These are phyloP conservation scores for Elongisporangium anandrum DNA, from an alignment of 352 stramenopile genomes.

Conservation along the genomic window DNA sequence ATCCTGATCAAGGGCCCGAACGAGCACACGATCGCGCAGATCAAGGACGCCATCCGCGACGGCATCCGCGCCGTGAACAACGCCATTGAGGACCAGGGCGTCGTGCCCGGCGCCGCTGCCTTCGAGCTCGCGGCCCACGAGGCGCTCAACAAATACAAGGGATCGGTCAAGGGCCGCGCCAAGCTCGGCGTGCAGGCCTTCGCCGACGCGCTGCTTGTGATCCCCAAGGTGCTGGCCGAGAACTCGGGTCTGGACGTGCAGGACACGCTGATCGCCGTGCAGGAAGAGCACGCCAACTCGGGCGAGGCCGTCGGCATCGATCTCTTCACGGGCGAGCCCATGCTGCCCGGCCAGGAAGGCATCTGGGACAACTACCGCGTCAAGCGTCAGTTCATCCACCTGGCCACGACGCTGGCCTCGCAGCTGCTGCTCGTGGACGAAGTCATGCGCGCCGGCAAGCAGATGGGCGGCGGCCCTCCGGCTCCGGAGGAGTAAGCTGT, in stretches of 20 bases:
- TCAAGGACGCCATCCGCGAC: constrained; percentile 99
- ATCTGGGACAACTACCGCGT: constrained; percentile 99
- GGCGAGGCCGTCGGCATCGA: constrained; percentile 94
- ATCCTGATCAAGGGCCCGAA: constrained; percentile 99
- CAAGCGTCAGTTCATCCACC: constrained; percentile 98
- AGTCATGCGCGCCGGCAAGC: constrained; percentile 98
- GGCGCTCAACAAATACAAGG: constrained; percentile 83
- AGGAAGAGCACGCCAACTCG: constrained; percentile 93
- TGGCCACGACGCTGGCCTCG: constrained; percentile 97
- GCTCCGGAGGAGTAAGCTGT: constrained; percentile 53
- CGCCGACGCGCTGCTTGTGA: constrained; percentile 95
- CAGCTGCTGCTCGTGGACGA: constrained; percentile 99
- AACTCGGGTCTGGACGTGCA: constrained; percentile 89
- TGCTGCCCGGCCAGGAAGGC: constrained; percentile 95
- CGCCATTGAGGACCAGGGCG: constrained; percentile 94
- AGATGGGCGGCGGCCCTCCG: constrained; percentile 87
- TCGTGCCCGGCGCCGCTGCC: constrained; percentile 95
- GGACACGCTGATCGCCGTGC: constrained; percentile 95
- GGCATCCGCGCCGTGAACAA: constrained; percentile 98
- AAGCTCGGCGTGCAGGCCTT: constrained; percentile 99
- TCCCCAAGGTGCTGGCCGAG: constrained; percentile 97
- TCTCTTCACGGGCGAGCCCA: constrained; percentile 94
- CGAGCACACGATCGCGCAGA: constrained; percentile 97
- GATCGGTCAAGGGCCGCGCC: constrained; percentile 90
- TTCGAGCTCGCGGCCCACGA: constrained; percentile 95